Conservation (phyloP, 345 rosid genomes). For the Raphanus sativus region DNA sequence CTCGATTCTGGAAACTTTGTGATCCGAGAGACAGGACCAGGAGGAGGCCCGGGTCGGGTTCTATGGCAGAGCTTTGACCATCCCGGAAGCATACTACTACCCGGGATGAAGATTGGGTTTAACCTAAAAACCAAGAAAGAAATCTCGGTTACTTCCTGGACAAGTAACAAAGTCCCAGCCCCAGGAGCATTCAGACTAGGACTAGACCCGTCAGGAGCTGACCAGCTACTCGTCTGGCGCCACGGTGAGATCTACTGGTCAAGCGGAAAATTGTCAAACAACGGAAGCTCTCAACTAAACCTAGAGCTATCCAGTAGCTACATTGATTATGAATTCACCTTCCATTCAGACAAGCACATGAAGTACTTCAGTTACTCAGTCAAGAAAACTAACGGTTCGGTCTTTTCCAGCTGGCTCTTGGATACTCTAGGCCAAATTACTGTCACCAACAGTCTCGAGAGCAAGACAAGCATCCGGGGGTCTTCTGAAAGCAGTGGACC, state of each 20-base stretch:
- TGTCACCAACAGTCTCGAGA: constrained; percentile 28
- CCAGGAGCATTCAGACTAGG: constrained; percentile 66
- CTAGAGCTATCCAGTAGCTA: constrained; percentile 36
- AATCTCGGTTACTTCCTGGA: constrained; percentile 54
- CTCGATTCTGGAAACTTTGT: constrained; percentile 57
- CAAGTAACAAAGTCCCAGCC: constrained; percentile 44
- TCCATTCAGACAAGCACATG: constrained; percentile 38
- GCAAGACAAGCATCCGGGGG: constrained; percentile 4
- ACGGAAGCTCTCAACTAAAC: constrained; percentile 43
- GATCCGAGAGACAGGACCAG: constrained; percentile 38
- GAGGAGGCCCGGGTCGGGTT: constrained; percentile 41
- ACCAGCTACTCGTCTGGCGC: constrained; percentile 55
- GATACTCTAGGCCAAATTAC: constrained; percentile 52
- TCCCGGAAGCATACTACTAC: constrained; percentile 52
- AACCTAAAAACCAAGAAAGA: constrained; percentile 49
- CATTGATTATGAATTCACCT: constrained; percentile 43
- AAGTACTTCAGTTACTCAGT: constrained; percentile 51
- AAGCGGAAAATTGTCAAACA: constrained; percentile 50
- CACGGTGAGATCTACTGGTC: constrained; percentile 53
- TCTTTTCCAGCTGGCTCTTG: constrained; percentile 50
- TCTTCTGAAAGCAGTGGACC: constrained; percentile 34
- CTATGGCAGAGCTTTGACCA: constrained; percentile 71
- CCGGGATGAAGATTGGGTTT: constrained; percentile 69
- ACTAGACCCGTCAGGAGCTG: constrained; percentile 43
- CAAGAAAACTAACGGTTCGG: constrained; percentile 33